Evolutionary conservation across 805 yeast species (phyloP).

Genomic region (Yueomyces sinensis): DNA sequence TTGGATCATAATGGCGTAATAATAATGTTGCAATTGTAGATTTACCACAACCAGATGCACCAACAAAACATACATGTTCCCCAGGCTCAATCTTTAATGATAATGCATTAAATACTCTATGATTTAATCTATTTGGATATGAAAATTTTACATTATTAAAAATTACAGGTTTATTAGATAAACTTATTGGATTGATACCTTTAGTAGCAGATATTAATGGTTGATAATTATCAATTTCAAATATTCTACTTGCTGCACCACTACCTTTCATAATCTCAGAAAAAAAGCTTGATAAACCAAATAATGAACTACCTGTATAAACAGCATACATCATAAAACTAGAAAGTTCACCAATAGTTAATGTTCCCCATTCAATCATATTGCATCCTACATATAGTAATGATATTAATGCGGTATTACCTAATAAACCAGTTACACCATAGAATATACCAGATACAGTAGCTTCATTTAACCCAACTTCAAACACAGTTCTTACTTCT

Average conservation of each 20-base stretch:
- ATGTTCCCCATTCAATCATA: constrained; percentile 62
- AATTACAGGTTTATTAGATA: constrained; percentile 28
- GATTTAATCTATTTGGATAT: constrained; percentile 77
- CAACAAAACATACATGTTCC: constrained; percentile 85
- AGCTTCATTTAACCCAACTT: constrained; percentile 71
- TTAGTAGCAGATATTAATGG: constrained; percentile 56
- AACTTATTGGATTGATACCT: constrained; percentile 34
- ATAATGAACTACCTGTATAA: constrained; percentile 85
- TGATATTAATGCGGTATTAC: constrained; percentile 69
- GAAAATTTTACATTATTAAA: constrained; percentile 54
- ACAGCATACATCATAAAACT: constrained; percentile 93
- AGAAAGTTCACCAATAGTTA: constrained; percentile 79
- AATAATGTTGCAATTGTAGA: constrained; percentile 74
- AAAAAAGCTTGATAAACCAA: constrained; percentile 82
- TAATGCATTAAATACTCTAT: constrained; percentile 48
- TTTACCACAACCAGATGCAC: constrained; percentile 96
- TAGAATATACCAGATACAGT: constrained; percentile 60
- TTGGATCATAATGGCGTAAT: constrained; percentile 74
- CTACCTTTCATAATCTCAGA: constrained; percentile 94
- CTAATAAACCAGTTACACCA: constrained; percentile 72
- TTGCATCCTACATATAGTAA: constrained; percentile 68
- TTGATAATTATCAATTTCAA: constrained; percentile 69
- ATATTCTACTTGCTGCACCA: constrained; percentile 86
- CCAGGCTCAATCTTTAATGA: constrained; percentile 58
- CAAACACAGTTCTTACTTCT: constrained; percentile 51